These are phyloP conservation scores for Magnaporthiopsis poae DNA, from an alignment of 2,329 filamentous ascomycete genomes.

Conservation along the genomic window DNA sequence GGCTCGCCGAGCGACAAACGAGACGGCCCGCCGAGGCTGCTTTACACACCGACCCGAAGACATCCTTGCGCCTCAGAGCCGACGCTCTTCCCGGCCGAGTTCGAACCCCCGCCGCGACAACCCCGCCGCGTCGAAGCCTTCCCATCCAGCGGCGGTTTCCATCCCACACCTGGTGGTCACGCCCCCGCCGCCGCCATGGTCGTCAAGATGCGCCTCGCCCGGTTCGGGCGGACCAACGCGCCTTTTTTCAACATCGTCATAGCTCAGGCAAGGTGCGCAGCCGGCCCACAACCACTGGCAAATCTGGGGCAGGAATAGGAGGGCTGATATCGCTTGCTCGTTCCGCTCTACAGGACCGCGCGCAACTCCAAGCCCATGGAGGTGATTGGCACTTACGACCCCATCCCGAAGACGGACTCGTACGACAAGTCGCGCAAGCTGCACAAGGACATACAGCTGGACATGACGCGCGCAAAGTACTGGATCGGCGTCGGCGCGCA, in stretches of 20 bases:
- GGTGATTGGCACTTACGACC: constrained; percentile 74
- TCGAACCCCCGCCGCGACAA: background rate
- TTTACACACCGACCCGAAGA: too few relatives aligned
- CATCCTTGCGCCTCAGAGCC: too few relatives aligned
- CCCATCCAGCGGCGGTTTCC: background rate
- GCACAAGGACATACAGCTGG: constrained; percentile 86
- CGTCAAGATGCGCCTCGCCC: constrained; percentile 82
- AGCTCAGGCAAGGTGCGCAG: constrained; percentile 69
- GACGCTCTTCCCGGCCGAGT: background rate
- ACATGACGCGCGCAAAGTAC: constrained; percentile 72
- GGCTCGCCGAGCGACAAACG: too few relatives aligned
- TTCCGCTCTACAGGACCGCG: constrained; percentile 54
- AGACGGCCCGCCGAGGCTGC: too few relatives aligned
- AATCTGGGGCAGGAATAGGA: too few relatives aligned
- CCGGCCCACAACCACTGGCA: too few relatives aligned
- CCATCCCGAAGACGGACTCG: constrained; percentile 51
- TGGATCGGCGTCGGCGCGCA: constrained; percentile 97
- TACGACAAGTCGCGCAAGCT: constrained; percentile 55
- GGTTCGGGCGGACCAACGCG: constrained; percentile 78
- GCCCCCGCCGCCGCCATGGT: constrained; percentile 54
- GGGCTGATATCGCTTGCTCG: background rate
- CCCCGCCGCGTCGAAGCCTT: background rate
- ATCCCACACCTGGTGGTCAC: background rate
- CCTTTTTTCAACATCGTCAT: constrained; percentile 98
- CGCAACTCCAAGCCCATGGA: constrained; percentile 83